Conservation (phyloP, 352 stramenopile genomes). For the Phytophthora litchii region DNA sequence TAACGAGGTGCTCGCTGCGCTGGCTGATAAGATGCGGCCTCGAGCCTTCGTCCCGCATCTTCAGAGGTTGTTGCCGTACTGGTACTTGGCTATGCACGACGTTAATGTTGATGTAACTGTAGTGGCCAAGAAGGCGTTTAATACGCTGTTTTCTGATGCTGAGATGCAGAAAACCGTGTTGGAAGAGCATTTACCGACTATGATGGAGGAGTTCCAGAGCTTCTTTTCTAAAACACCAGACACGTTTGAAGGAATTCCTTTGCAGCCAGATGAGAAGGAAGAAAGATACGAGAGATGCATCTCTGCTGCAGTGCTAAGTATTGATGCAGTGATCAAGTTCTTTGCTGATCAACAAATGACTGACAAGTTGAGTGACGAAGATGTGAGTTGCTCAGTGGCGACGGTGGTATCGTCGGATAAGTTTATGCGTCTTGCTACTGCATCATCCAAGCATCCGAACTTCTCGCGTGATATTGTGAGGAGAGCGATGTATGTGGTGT, state of each 20-base stretch:
- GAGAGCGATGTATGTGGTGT: constrained; percentile 62
- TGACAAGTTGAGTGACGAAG: constrained; percentile 46
- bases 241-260: constrained; percentile 61
- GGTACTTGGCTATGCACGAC: constrained; percentile 85
- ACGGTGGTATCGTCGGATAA: constrained; percentile 63
- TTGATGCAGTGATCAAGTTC: constrained; percentile 62
- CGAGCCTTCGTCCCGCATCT: constrained; percentile 77
- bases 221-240: constrained; percentile 71
- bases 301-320: constrained; percentile 60
- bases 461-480: constrained; percentile 76
- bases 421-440: constrained; percentile 58
- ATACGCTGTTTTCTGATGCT: constrained; percentile 51
- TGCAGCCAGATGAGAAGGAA: constrained; percentile 71
- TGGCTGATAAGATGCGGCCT: constrained; percentile 67
- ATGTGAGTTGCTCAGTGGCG: constrained; percentile 46
- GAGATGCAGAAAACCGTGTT: constrained; percentile 40
- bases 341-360: constrained; percentile 47
- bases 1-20: constrained; percentile 69
- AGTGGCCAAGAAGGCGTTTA: constrained; percentile 56
- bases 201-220: constrained; percentile 68
- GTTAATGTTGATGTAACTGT: constrained; percentile 58
- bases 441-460: constrained; percentile 75
- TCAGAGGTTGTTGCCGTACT: constrained; percentile 75
- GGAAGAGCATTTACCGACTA: constrained; percentile 41
- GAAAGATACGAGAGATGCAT: constrained; percentile 80